Percentiles rank a stretch among this genome's conserved stretches.
phyloP scores from a whole-genome alignment of 2,329 filamentous ascomycete genomes.

The Magnaporthales sp. region DNA sequence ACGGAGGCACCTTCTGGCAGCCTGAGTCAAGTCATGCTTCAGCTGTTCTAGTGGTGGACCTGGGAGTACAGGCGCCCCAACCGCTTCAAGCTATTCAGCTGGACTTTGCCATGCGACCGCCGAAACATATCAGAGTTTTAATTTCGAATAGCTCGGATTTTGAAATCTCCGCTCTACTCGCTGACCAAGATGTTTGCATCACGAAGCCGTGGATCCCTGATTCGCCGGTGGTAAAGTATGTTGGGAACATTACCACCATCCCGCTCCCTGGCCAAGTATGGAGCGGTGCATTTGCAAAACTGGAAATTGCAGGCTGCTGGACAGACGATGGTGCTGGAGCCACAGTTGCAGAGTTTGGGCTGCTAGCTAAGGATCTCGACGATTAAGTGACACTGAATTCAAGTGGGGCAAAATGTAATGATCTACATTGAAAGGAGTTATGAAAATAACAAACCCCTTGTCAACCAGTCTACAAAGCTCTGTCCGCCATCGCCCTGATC shows the following conservation, averaged over 20 bases:
- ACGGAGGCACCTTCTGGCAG: constrained; percentile 56
- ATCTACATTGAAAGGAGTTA: no score
- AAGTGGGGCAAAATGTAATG: no score
- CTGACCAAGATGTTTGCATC: constrained; percentile 11
- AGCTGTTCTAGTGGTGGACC: constrained; percentile 49
- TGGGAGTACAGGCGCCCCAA: constrained; percentile 5
- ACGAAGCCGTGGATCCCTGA: constrained; percentile 11
- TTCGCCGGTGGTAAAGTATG: constrained; percentile 8
- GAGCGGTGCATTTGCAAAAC: constrained; percentile 9
- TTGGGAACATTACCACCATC: constrained; percentile 7
- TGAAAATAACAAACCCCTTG: no score
- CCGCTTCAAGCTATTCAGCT: constrained; percentile 6
- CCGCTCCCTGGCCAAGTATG: constrained; percentile 1
- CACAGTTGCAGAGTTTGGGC: not conserved
- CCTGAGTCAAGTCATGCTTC: constrained; percentile 39
- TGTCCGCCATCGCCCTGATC: constrained; percentile 8
- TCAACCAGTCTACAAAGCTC: constrained; percentile 5
- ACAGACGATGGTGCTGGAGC: not conserved
- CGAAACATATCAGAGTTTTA: constrained; percentile 10
- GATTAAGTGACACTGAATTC: no score
- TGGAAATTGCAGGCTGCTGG: constrained; percentile 4
- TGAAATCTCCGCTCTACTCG: constrained; percentile 8
- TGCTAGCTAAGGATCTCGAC: not conserved
- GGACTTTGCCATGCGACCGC: constrained; percentile 10
- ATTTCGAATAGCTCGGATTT: constrained; percentile 8